Percentiles rank a stretch among this genome's conserved stretches.
Evolutionary conservation across 2,329 filamentous ascomycete species (phyloP).

Genomic region (Emergomyces pasteurianus): DNA sequence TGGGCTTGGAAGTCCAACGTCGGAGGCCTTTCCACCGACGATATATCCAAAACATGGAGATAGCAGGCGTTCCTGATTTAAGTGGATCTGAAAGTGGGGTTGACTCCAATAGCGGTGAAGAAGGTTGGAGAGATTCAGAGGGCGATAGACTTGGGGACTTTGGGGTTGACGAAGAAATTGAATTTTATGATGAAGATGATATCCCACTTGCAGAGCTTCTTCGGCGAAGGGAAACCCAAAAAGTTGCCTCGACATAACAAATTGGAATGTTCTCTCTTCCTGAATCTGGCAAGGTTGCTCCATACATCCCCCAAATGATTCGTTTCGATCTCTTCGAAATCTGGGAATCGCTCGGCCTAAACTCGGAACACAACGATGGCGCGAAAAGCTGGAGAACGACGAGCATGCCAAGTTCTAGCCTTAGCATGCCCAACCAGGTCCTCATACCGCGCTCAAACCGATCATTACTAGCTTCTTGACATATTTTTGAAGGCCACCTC

Average conservation of each 20-base stretch:
- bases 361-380: background rate
- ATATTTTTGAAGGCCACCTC: background rate
- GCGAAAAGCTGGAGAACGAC: background rate
- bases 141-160: slow-evolving; percentile 52
- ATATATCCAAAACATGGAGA: slow-evolving; percentile 15
- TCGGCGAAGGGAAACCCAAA: background rate
- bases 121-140: slow-evolving; percentile 51
- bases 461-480: background rate
- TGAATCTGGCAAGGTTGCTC: background rate
- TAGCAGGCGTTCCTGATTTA: slow-evolving; percentile 7
- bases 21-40: slow-evolving; percentile 32
- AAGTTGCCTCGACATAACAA: background rate
- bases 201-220: slow-evolving; percentile 46
- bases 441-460: background rate
- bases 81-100: slow-evolving; percentile 12
- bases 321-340: background rate
- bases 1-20: slow-evolving; percentile 22
- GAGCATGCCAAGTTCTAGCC: background rate
- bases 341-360: background rate
- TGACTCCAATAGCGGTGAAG: slow-evolving; percentile 38
- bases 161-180: slow-evolving; percentile 39
- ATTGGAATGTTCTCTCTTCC: background rate
- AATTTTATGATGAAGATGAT: slow-evolving; percentile 53
- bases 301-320: background rate
- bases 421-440: background rate